Evolutionary conservation across 2,329 filamentous ascomycete genomes (phyloP), one percentile per base, ranked within the genome.

Genomic region (Polytolypa hystricis): DNA sequence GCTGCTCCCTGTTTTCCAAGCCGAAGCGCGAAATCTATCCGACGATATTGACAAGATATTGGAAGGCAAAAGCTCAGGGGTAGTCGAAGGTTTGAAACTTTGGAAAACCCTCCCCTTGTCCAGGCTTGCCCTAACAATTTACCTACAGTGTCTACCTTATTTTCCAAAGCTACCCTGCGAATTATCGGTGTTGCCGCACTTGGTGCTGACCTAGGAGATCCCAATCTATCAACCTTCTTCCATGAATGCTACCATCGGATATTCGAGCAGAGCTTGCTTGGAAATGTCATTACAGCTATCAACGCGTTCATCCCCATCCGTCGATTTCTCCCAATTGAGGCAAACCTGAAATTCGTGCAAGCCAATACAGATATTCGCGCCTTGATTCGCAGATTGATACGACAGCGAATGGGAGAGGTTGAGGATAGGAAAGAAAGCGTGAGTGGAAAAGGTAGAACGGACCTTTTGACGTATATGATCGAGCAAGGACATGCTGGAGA

Each of bases 301-400:
- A 51, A 52, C 29, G 41, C 31, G 15, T 51, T 45, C 31, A 37
- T 52, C 30, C 50, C 51, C 0, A 21, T 52, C 15, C 38, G 50
- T 14, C 40, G 32, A 11, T 56, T 61, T 48, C 42, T 66, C 3
- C 64, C 64, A 0, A 25, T 66, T 0, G 37, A 57, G 29, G 58
- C 59, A 1, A 69, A 68, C 38, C 49, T 45, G 4, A 45, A 39
- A 3, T 67, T 65, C 41, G 41, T 62, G n/a, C 36, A 35, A 2
- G 58, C 59, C 2, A 56, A 53, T 12, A 33, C 41, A 2, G 48
- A 55, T 31, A 49, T 66, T 8, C 49, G 54, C n/a, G 38, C 42
- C 19, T 57, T 62, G 30, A 32, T 65, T 3, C 47, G 51, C 2
- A 45, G 55, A 2, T 48, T 60, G 11, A 54, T 58, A 16, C 41